These are phyloP conservation scores for Pyrenophora graminea DNA, from an alignment of 2,329 filamentous ascomycete species.

Conservation along the genomic window DNA sequence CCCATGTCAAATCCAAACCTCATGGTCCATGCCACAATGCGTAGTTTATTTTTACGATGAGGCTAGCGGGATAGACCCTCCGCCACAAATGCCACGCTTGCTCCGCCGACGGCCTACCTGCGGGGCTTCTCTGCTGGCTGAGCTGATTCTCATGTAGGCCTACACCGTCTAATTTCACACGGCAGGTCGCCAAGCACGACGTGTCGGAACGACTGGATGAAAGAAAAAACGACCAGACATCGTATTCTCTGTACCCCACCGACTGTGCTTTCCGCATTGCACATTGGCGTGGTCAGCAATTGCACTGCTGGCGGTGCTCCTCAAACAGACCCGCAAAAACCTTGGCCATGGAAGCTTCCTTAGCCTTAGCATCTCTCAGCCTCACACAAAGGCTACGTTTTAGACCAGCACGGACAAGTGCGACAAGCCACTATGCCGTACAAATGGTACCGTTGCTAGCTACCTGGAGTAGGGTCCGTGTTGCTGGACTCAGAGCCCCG, in stretches of 20 bases:
- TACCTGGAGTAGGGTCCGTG: constrained; percentile 1
- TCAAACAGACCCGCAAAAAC: background rate
- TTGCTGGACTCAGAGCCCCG: background rate
- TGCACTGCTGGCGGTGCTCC: background rate
- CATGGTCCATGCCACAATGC: background rate
- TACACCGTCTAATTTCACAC: constrained; percentile 7
- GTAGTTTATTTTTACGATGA: background rate
- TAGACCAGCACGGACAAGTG: constrained; percentile 6
- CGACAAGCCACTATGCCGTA: constrained; percentile 17
- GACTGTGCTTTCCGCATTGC: background rate
- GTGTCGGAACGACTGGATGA: constrained; percentile 4
- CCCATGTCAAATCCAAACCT: background rate
- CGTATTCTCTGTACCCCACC: background rate
- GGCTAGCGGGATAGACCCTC: constrained; percentile 3
- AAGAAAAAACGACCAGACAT: background rate
- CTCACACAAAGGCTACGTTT: constrained; percentile 5
- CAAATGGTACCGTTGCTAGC: constrained; percentile 11
- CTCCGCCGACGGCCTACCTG: constrained; percentile 1
- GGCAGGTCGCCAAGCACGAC: constrained; percentile 8
- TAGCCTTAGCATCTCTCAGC: constrained; percentile 4
- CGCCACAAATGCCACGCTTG: background rate
- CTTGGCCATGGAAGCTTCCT: constrained; percentile 1
- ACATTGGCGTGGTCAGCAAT: constrained; percentile 5
- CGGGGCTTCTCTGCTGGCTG: constrained; percentile 4
- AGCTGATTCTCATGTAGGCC: constrained; percentile 4